phyloP scores from a whole-genome alignment of 768 basidiomycete species.

The Pisolithus microcarpus region DNA sequence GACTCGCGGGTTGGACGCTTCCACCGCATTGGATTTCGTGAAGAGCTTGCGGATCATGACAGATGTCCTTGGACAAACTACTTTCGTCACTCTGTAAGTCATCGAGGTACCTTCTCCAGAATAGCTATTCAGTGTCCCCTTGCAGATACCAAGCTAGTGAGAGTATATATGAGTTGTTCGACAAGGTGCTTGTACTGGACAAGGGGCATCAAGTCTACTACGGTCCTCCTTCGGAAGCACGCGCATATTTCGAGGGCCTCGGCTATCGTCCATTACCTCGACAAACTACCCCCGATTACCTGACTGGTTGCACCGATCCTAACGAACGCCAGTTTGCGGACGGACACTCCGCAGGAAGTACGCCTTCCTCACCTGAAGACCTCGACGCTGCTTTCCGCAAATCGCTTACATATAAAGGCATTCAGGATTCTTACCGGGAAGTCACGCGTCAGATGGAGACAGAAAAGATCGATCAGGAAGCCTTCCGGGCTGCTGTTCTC shows the following conservation, averaged over 20 bases:
- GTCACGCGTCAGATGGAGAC: conserved; percentile 52
- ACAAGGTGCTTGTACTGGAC: conserved; percentile 82
- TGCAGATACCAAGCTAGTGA: conserved; percentile 74
- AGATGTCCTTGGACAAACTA: conserved; percentile 73
- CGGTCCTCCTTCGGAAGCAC: conserved; percentile 66
- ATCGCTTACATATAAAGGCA: conserved; percentile 35
- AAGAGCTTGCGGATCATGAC: conserved; percentile 77
- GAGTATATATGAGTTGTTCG: conserved; percentile 68
- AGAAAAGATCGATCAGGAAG: conserved; percentile 61
- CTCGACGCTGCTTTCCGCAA: conserved; percentile 57
- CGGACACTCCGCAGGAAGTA: conserved; percentile 49
- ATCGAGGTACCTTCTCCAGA: background rate
- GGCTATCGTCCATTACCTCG: conserved; percentile 72
- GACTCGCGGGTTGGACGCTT: conserved; percentile 75
- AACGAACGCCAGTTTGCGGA: conserved; percentile 77
- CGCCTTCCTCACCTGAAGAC: conserved; percentile 55
- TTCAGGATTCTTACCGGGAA: conserved; percentile 40
- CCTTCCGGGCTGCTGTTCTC: conserved; percentile 69
- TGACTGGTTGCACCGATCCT: conserved; percentile 76
- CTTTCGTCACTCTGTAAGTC: conserved; percentile 67
- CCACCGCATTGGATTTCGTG: conserved; percentile 82
- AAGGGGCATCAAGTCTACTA: conserved; percentile 78
- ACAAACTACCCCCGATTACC: conserved; percentile 81
- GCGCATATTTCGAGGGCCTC: conserved; percentile 68
- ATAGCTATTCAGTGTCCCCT: background rate